Conservation (phyloP, 1,284 basidiomycete species). For the Naganishia sp. region DNA sequence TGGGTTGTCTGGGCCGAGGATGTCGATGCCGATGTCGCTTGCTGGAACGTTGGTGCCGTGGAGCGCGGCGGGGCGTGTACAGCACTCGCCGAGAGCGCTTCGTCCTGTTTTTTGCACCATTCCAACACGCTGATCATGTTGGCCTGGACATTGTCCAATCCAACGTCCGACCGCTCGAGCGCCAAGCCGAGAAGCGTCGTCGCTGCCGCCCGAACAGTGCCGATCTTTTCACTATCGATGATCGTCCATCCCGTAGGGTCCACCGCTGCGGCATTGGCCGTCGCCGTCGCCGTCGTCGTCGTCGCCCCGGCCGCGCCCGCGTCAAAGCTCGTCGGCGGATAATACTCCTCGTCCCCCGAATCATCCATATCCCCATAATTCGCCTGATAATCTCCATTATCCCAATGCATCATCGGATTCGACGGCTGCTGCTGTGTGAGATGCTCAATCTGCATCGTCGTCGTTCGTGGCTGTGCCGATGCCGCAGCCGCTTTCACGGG, state of each 20-base stretch:
- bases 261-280: background rate
- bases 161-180: slow-evolving; percentile 21
- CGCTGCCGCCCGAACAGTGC: slow-evolving; percentile 15
- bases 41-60: background rate
- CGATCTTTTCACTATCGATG: slow-evolving; percentile 20
- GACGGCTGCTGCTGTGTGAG: slow-evolving; percentile 20
- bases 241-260: slow-evolving; percentile 7
- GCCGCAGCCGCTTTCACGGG: background rate
- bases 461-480: slow-evolving; percentile 15
- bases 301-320: background rate
- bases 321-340: slow-evolving; percentile 10
- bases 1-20: background rate
- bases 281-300: background rate
- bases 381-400: slow-evolving; percentile 18
- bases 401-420: slow-evolving; percentile 27
- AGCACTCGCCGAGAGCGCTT: background rate
- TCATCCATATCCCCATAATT: slow-evolving; percentile 25
- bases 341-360: slow-evolving; percentile 22
- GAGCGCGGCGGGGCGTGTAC: background rate
- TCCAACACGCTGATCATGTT: slow-evolving; percentile 20
- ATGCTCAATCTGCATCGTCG: slow-evolving; percentile 25
- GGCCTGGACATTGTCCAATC: slow-evolving; percentile 15
- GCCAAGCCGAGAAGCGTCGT: slow-evolving; percentile 19
- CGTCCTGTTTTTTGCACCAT: slow-evolving; percentile 21
- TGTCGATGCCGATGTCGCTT: background rate